phyloP scores from a whole-genome alignment of 2,329 filamentous ascomycete genomes.

The Gliomastix tumulicola region DNA sequence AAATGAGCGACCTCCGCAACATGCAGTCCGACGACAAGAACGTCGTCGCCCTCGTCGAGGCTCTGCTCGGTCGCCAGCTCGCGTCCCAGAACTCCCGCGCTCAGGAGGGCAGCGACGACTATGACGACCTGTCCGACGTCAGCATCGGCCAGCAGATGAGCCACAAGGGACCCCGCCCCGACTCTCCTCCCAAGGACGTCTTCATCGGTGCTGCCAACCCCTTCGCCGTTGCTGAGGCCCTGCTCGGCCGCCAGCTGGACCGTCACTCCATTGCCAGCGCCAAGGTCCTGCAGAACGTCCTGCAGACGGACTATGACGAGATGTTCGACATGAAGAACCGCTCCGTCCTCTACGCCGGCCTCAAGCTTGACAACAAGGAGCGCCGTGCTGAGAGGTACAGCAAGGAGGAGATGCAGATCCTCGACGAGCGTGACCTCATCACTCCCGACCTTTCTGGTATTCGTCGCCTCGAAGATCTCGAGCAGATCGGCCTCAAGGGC shows the following conservation, averaged over 20 bases:
- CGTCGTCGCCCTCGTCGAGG: too few relatives aligned
- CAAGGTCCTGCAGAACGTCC: conserved; percentile 28
- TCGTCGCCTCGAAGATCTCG: conserved; percentile 27
- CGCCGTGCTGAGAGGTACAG: conserved; percentile 25
- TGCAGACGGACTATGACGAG: conserved; percentile 39
- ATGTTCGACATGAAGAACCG: conserved; percentile 36
- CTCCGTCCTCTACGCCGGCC: conserved; percentile 33
- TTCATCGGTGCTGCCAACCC: conserved; percentile 33
- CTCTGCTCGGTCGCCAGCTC: too few relatives aligned
- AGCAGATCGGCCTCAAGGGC: conserved; percentile 29
- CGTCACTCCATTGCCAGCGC: conserved; percentile 21
- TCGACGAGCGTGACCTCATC: conserved; percentile 31
- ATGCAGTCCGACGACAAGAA: too few relatives aligned
- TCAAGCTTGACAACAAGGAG: conserved; percentile 29
- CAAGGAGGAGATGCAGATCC: conserved; percentile 30
- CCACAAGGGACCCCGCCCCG: too few relatives aligned
- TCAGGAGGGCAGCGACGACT: too few relatives aligned
- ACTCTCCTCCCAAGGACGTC: conserved; percentile 28
- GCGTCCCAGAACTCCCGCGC: too few relatives aligned
- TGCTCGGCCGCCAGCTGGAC: conserved; percentile 32
- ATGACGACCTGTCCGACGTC: too few relatives aligned
- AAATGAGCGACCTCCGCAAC: too few relatives aligned
- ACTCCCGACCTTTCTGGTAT: conserved; percentile 34
- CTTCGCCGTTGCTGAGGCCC: conserved; percentile 33
- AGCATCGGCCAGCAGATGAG: too few relatives aligned